phyloP scores from a whole-genome alignment of 2,329 filamentous ascomycete genomes.

The Diaporthe ampelina region DNA sequence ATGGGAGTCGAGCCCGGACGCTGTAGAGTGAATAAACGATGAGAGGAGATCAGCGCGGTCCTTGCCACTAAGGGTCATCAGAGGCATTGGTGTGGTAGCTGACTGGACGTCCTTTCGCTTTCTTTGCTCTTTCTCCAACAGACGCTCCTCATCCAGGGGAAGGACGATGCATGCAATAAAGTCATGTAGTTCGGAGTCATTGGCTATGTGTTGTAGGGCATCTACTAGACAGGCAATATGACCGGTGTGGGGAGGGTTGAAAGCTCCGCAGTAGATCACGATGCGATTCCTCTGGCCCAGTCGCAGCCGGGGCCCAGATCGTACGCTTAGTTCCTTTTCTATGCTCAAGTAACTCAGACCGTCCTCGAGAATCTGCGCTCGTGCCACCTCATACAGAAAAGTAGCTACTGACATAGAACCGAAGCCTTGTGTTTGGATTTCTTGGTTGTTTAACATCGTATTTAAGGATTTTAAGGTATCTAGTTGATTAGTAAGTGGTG shows the following conservation, averaged over 20 bases:
- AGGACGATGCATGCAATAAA: conserved; percentile 9
- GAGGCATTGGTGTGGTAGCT: background rate
- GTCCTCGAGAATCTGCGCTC: background rate
- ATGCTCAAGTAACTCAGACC: background rate
- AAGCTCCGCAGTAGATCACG: conserved; percentile 8
- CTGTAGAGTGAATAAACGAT: conserved; percentile 2
- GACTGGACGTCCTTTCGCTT: background rate
- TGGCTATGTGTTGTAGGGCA: background rate
- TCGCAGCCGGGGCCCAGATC: background rate
- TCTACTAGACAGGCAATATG: background rate
- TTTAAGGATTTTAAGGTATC: no score
- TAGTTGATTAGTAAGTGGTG: background rate
- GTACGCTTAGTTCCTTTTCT: background rate
- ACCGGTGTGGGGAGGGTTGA: conserved; percentile 5
- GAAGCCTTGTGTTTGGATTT: background rate
- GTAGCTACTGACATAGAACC: background rate
- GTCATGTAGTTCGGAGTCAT: background rate
- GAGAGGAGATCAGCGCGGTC: conserved; percentile 9
- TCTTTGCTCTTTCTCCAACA: background rate
- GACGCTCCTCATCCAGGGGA: background rate
- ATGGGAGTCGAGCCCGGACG: background rate
- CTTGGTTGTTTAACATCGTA: background rate
- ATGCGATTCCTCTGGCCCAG: background rate
- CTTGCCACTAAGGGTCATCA: background rate
- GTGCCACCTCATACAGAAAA: background rate